Evolutionary conservation across 495 filamentous ascomycete species (phyloP).

Genomic region (Tuber microsphaerosporum): DNA sequence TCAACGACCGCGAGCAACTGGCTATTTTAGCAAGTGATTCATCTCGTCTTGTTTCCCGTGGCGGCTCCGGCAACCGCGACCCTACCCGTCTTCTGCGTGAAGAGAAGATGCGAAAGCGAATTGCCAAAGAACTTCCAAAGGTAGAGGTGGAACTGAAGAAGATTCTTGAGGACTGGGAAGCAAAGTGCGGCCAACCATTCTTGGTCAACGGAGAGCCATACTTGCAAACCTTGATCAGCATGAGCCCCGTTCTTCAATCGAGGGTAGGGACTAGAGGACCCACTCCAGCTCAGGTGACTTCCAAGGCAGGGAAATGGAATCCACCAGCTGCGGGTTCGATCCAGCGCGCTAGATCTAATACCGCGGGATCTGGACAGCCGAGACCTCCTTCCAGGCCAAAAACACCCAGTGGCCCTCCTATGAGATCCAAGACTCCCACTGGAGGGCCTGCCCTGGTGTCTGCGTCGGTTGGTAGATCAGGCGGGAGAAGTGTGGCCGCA

Average conservation of each 20-base stretch:
- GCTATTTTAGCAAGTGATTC: conserved; percentile 86
- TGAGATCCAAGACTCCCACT: conserved; percentile 36
- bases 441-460: conserved; percentile 16
- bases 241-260: conserved; percentile 44
- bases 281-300: conserved; percentile 13
- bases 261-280: conserved; percentile 19
- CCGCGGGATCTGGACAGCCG: conserved; percentile 6
- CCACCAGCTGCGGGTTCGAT: conserved; percentile 8
- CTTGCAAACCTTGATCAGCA: conserved; percentile 81
- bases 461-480: conserved; percentile 22
- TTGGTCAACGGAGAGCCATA: conserved; percentile 86
- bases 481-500: conserved; percentile 15
- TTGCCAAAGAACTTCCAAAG: conserved; percentile 90
- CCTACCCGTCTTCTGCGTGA: conserved; percentile 90
- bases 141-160: conserved; percentile 74
- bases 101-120: conserved; percentile 96
- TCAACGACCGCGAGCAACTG: conserved; percentile 81
- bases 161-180: conserved; percentile 78
- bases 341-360: conserved; percentile 17
- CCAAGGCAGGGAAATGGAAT: conserved; percentile 20
- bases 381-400: conserved; percentile 28
- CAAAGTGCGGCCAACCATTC: conserved; percentile 88
- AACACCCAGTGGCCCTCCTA: conserved; percentile 28
- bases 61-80: conserved; percentile 80
- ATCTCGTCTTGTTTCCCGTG: conserved; percentile 79